Conservation (phyloP, 305 asterid species). For the Fraxinus sp. region DNA sequence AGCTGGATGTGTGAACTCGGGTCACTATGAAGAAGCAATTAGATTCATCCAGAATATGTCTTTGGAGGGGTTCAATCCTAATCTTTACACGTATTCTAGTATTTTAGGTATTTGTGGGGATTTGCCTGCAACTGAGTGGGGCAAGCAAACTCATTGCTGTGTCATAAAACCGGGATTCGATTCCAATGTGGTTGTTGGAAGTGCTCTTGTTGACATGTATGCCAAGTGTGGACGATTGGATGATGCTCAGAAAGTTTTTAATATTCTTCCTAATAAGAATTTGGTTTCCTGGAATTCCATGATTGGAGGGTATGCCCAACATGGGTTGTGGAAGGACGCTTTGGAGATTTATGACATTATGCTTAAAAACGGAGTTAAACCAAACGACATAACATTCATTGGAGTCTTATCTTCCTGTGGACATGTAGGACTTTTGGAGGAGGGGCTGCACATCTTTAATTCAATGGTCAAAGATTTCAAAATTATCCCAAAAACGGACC, state of each 20-base stretch:
- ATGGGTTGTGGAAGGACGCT: constrained; percentile 68
- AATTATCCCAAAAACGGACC: constrained; percentile 58
- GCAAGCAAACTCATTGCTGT: constrained; percentile 65
- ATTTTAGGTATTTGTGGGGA: constrained; percentile 69
- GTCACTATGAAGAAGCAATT: constrained; percentile 43
- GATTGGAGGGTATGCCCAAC: constrained; percentile 71
- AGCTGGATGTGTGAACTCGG: constrained; percentile 45
- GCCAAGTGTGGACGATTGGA: constrained; percentile 65
- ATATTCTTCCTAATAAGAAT: constrained; percentile 51
- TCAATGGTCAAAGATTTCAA: constrained; percentile 54
- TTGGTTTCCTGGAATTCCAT: constrained; percentile 76
- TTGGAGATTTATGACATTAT: constrained; percentile 50
- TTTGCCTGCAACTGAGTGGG: constrained; percentile 75
- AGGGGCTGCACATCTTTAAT: constrained; percentile 54
- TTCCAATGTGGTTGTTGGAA: constrained; percentile 72
- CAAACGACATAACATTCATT: constrained; percentile 56
- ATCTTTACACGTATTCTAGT: constrained; percentile 64
- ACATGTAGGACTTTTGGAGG: constrained; percentile 60
- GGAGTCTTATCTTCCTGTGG: constrained; percentile 69
- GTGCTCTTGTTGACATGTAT: constrained; percentile 72
- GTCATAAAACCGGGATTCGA: constrained; percentile 57
- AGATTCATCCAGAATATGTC: constrained; percentile 41
- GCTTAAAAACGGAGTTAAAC: constrained; percentile 44
- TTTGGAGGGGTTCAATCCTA: constrained; percentile 46
- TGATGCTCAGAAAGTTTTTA: constrained; percentile 57